These are phyloP conservation scores for Rhodomyrtus psidioides DNA, from an alignment of 441 rosid species.

Conservation along the genomic window DNA sequence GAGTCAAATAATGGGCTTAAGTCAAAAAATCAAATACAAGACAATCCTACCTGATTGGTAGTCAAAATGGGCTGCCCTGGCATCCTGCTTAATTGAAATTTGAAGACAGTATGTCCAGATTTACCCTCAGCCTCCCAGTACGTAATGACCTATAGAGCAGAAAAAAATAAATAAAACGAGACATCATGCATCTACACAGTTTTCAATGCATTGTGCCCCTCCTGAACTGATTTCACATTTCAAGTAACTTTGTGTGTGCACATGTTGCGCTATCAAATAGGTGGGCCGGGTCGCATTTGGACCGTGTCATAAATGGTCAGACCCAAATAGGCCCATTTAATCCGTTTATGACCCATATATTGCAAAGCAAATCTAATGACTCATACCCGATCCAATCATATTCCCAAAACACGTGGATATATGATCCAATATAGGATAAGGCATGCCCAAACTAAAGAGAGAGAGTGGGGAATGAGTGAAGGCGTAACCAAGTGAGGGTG, in stretches of 20 bases:
- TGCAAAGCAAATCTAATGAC: no score
- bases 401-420: no score
- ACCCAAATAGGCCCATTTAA: no score
- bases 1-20: neutral
- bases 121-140: slow-evolving; percentile 20
- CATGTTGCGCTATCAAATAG: neutral
- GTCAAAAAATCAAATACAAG: neutral
- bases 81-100: slow-evolving; percentile 26
- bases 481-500: no score
- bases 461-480: no score
- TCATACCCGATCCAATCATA: no score
- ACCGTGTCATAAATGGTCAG: no score
- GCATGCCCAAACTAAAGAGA: no score
- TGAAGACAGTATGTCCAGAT: slow-evolving; percentile 28
- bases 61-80: slow-evolving; percentile 20
- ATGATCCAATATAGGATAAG: no score
- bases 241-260: neutral
- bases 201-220: neutral
- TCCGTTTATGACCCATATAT: no score
- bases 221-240: neutral
- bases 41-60: slow-evolving; percentile 22
- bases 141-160: slow-evolving; percentile 19
- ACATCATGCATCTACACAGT: neutral
- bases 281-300: no score
- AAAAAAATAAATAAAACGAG: neutral